These are phyloP conservation scores for Onygena corvina DNA, from an alignment of 2,329 filamentous ascomycete genomes.

Conservation along the genomic window DNA sequence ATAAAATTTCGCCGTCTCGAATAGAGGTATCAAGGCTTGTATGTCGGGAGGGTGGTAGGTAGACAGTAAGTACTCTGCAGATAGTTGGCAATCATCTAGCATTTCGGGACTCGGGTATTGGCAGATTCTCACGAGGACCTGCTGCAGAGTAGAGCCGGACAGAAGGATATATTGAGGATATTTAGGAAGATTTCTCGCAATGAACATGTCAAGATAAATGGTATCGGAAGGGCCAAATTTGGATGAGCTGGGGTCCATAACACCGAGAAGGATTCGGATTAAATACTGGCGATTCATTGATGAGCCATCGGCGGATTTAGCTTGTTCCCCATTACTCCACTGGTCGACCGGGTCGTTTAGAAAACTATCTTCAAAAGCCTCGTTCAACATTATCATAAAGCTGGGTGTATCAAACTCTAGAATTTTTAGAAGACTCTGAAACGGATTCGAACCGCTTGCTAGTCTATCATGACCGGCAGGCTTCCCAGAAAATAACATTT, in stretches of 20 bases:
- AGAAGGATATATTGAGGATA: conserved; percentile 92
- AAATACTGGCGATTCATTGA: conserved; percentile 87
- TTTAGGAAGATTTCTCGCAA: conserved; percentile 88
- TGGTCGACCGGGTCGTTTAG: conserved; percentile 67
- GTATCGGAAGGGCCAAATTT: conserved; percentile 71
- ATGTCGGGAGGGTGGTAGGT: conserved; percentile 84
- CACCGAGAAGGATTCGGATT: conserved; percentile 76
- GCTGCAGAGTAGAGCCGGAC: conserved; percentile 71
- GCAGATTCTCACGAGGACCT: conserved; percentile 70
- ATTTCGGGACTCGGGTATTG: conserved; percentile 68
- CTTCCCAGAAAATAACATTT: conserved; percentile 82
- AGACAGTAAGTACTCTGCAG: conserved; percentile 86
- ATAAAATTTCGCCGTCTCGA: conserved; percentile 72
- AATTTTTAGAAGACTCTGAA: conserved; percentile 72
- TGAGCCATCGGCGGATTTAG: conserved; percentile 43
- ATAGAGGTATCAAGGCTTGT: conserved; percentile 59
- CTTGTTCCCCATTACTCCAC: conserved; percentile 48
- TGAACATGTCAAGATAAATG: conserved; percentile 96
- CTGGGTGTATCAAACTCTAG: conserved; percentile 81
- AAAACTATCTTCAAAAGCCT: conserved; percentile 91
- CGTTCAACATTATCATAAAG: conserved; percentile 89
- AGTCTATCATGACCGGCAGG: neutral
- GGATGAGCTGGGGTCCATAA: conserved; percentile 56
- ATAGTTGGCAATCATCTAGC: conserved; percentile 90
- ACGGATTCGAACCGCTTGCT: conserved; percentile 46